phyloP scores from a whole-genome alignment of 73 alveolate species.

The Blepharisma stoltei region DNA sequence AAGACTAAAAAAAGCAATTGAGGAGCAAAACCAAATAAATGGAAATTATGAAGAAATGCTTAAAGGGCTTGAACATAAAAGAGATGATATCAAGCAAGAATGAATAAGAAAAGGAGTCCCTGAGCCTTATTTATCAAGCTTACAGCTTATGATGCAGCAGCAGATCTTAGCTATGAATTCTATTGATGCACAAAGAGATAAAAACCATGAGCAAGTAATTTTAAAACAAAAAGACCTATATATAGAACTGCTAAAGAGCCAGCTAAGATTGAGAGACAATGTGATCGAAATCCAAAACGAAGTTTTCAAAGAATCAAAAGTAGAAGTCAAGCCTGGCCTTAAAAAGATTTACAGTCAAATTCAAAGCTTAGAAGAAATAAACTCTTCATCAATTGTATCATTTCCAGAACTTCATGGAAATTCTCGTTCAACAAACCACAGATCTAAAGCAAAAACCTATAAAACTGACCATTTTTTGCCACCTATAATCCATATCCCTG shows the following conservation, averaged over 20 bases:
- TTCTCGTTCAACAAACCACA: too few relatives aligned
- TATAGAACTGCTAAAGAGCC: neutral
- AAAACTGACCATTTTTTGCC: too few relatives aligned
- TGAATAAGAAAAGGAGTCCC: neutral
- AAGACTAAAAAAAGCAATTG: neutral
- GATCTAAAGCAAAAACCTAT: too few relatives aligned
- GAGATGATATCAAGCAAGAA: neutral
- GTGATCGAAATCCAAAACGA: conserved; percentile 4
- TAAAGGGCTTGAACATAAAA: neutral
- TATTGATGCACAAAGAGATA: neutral
- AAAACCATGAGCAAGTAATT: conserved; percentile 10
- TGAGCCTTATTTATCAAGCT: neutral
- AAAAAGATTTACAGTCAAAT: too few relatives aligned
- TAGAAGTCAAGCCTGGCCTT: neutral
- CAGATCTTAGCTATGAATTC: neutral
- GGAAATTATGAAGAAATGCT: neutral
- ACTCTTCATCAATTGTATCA: too few relatives aligned
- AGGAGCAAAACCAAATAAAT: neutral
- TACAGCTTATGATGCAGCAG: neutral
- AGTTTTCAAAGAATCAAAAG: neutral
- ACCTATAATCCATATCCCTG: too few relatives aligned
- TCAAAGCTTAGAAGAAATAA: too few relatives aligned
- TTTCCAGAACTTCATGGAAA: too few relatives aligned
- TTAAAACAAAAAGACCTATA: neutral
- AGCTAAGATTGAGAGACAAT: neutral